phyloP scores from a whole-genome alignment of 371 early-diverging fungal genomes.

The Parasitella parasitica region DNA sequence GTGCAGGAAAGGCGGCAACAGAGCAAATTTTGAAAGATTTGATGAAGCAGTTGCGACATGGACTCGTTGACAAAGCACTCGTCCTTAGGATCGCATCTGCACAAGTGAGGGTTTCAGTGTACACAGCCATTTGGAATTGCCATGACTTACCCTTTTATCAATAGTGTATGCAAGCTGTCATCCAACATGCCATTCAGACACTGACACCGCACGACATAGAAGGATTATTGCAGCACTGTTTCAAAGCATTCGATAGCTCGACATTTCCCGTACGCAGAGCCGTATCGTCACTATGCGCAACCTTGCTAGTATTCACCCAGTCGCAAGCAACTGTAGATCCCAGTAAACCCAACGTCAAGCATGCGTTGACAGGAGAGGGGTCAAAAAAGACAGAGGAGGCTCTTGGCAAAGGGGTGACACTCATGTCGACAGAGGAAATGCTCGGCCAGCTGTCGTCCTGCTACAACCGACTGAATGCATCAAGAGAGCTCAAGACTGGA shows the following conservation, averaged over 20 bases:
- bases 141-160: neutral
- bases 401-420: slow-evolving; percentile 25
- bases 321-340: slow-evolving; percentile 38
- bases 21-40: slow-evolving; percentile 78
- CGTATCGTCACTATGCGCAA: slow-evolving; percentile 62
- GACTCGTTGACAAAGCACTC: slow-evolving; percentile 74
- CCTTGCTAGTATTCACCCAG: slow-evolving; percentile 61
- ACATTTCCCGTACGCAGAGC: slow-evolving; percentile 68
- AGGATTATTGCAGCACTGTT: slow-evolving; percentile 46
- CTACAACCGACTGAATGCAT: slow-evolving; percentile 59
- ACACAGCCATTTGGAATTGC: neutral
- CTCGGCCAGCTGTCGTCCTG: slow-evolving; percentile 58
- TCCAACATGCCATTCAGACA: slow-evolving; percentile 50
- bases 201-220: slow-evolving; percentile 68
- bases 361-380: slow-evolving; percentile 47
- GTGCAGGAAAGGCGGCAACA: slow-evolving; percentile 76
- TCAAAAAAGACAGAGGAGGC: slow-evolving; percentile 27
- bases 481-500: slow-evolving; percentile 78
- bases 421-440: slow-evolving; percentile 71
- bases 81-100: slow-evolving; percentile 71
- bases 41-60: slow-evolving; percentile 64
- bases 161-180: slow-evolving; percentile 57
- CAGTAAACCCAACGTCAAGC: slow-evolving; percentile 34
- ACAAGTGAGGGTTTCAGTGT: slow-evolving; percentile 58
- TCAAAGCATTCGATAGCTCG: slow-evolving; percentile 71